Evolutionary conservation across 345 rosid genomes (phyloP), one percentile per base, ranked within the genome.

Genomic region (Stellera chamaejasme): DNA sequence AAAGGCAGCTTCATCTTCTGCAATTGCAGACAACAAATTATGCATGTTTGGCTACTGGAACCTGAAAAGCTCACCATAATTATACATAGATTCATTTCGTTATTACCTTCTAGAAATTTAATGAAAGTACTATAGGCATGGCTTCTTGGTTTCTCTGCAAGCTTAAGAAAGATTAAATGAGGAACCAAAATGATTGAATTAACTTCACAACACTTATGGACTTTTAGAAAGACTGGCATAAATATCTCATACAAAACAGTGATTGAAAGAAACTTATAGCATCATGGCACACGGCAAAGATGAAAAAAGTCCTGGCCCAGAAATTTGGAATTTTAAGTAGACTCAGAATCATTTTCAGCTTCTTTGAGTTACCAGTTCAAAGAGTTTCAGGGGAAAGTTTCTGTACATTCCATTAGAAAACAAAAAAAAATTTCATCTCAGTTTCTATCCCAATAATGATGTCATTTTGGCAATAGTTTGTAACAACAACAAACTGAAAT

Each of bases 1-100:
- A n/a, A 93, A 93, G 58, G 97, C 99, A 42, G 72, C 59, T 63
- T 87, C 99, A 68, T 93, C 88, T 69, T 89, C 97, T 93, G 91
- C 81, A 63, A 28, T 58, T 60, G 13, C 15, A 43, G 48, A 68
- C 16, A 62, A 3, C 47, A 51, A 39, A 43, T 53, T 54, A 60
- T 32, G 39, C 39, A 55, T 13, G 39, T 39, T 19, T 43, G 48
- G 14, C 48, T 51, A 43, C 27, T 23, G 4, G 11, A 47, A 49
- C 54, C 8, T 14, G 50, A 3, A 60, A 26, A 43, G 51, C 27
- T 13, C 45, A 48, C 12, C 39, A 48, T 7, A 27, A 27, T 45
- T 41, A n/a, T 57, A n/a, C 43, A 26, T 27, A 23, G 55, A 58
- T 16, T 39, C 10, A 26, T n/a, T 41, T 12, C 23, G 13, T 9